A percentile compares a stretch with the other conserved stretches of the same genome.
Conservation (phyloP, 805 yeast species). For the Ogataea corticis region DNA sequence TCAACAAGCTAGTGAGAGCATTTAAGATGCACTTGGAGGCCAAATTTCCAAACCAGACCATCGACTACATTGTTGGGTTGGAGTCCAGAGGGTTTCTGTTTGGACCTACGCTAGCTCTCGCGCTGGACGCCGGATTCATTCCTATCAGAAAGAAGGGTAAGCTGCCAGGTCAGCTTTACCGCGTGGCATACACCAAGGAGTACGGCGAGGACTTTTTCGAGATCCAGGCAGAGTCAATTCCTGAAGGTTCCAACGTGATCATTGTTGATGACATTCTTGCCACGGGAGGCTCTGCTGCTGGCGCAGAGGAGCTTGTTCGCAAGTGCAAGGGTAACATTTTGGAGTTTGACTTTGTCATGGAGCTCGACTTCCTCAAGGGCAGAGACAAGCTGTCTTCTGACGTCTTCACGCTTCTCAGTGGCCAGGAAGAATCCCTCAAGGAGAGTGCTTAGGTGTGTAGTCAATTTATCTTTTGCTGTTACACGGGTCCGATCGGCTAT, state of each 20-base stretch:
- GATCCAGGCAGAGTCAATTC: conserved; percentile 80
- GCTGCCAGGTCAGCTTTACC: conserved; percentile 80
- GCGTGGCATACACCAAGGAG: conserved; percentile 82
- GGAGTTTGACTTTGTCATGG: conserved; percentile 89
- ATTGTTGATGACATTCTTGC: conserved; percentile 97
- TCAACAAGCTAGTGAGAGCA: conserved; percentile 79
- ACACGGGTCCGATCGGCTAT: too few species aligned
- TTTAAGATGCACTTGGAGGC: conserved; percentile 71
- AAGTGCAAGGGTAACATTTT: conserved; percentile 68
- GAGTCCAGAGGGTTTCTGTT: conserved; percentile 97
- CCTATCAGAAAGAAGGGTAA: conserved; percentile 96
- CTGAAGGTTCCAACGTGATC: conserved; percentile 76
- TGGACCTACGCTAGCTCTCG: conserved; percentile 94
- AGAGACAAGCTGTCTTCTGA: conserved; percentile 84
- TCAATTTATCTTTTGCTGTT: too few species aligned
- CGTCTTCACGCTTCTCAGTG: conserved; percentile 84
- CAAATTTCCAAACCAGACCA: conserved; percentile 47
- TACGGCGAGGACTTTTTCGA: conserved; percentile 90
- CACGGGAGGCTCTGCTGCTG: conserved; percentile 95
- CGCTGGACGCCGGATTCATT: conserved; percentile 84
- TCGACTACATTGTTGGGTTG: conserved; percentile 90
- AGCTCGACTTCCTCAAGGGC: conserved; percentile 92
- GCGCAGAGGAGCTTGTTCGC: conserved; percentile 83
- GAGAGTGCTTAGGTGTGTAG: background rate
- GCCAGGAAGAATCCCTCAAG: conserved; percentile 61